A percentile compares a stretch with the other conserved stretches of the same genome.
Conservation (phyloP, 2,329 filamentous ascomycete genomes). For the Fusarium sp. region DNA sequence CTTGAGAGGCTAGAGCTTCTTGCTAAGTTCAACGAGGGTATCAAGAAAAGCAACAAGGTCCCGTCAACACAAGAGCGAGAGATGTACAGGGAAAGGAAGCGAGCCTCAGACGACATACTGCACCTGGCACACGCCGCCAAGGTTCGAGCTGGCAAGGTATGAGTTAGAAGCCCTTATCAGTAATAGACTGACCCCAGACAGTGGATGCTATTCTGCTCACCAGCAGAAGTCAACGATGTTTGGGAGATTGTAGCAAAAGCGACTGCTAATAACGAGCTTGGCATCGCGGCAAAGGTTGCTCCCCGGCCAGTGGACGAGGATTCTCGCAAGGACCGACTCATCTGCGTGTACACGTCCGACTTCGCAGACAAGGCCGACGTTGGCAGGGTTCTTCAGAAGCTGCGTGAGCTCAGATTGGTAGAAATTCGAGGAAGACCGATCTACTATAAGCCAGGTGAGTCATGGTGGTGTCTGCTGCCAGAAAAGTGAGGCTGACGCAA, state of each 20-base stretch:
- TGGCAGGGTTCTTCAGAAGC: constrained; percentile 72
- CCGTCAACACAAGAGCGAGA: constrained; percentile 59
- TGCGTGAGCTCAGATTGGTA: constrained; percentile 75
- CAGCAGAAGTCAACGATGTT: constrained; percentile 68
- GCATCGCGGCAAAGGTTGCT: constrained; percentile 79
- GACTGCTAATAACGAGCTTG: constrained; percentile 78
- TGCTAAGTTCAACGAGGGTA: constrained; percentile 63
- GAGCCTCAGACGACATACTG: constrained; percentile 69
- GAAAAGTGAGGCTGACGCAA: constrained; percentile 30
- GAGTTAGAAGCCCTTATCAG: constrained; percentile 1
- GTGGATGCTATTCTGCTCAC: constrained; percentile 81
- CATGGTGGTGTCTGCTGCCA: constrained; percentile 4
- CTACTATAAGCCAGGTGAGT: constrained; percentile 83
- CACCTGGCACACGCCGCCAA: constrained; percentile 71
- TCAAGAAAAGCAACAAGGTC: constrained; percentile 56
- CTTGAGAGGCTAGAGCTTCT: constrained; percentile 64
- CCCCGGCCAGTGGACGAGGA: constrained; percentile 64
- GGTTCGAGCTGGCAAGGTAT: constrained; percentile 77
- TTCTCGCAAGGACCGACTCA: constrained; percentile 65
- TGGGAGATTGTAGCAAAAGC: constrained; percentile 79
- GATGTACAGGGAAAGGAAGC: constrained; percentile 65
- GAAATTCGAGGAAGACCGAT: constrained; percentile 65
- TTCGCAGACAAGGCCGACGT: constrained; percentile 80
- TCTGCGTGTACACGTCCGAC: constrained; percentile 85
- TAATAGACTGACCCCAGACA: constrained; percentile 56